Base-by-base conservation (phyloP, 768 basidiomycete species). In the Russula lepida region DNA sequence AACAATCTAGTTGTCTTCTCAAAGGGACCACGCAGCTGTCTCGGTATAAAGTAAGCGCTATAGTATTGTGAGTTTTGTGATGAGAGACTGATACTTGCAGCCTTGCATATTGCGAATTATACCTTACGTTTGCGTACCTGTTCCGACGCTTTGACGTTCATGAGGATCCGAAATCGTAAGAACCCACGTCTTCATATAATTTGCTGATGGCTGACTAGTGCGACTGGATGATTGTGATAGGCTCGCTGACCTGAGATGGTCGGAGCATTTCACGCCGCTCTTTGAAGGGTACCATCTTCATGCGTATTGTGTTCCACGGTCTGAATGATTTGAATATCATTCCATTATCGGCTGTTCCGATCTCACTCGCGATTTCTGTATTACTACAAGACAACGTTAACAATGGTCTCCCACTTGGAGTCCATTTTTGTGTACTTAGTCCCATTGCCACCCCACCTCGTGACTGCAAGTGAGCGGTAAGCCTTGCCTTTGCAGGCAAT, bases 111-210 rank as follows among this genome's bases (percentile, higher is more conserved):
- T 62, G 62, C 55, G 61, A 67, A 50, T 35, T 69, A 11, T 62
- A 68, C 49, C 57, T 69, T 21, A 19, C 58, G 8, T 46, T 69
- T 19, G 68, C 55, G 19, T 32, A 69, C 28, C 8, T 69, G 27
- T 63, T 67, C 43, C 66, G 68, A 27, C 66, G 67, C 19, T 56
- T 69, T 6, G 64, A 67, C 17, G 58, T 69, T 57, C n/a, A 37
- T 23, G 23, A 64, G 15, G 59, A 64, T 49, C 17, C 3, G 28
- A 13, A n/a, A 6, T 58, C 39, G 61, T 62, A 32, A 44, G 43
- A 6, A 37, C 35, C n/a, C 15, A 37, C 15, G n/a, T 21, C n/a
- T 21, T 47, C 2, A 2, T 19, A 23, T 5, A 1, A 4, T 32
- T 33, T 19, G 15, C 17, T 8, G 0, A 17, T 49, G 35, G 30